phyloP scores from a whole-genome alignment of 257 asterid species.

The Lantana camara region DNA sequence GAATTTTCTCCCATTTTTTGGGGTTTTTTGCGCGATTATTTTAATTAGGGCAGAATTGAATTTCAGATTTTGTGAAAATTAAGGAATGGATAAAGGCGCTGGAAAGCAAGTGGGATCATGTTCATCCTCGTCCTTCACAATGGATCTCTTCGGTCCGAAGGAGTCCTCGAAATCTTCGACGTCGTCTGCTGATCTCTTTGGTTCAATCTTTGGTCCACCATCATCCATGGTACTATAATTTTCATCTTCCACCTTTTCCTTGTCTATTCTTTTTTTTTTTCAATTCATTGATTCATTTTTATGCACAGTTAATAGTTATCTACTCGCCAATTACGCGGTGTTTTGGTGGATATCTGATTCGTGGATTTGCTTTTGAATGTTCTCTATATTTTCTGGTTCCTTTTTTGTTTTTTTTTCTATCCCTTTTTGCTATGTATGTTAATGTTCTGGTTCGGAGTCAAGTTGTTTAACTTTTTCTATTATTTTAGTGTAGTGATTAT shows the following conservation, averaged over 20 bases:
- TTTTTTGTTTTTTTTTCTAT: too few species aligned
- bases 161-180: slow-evolving; percentile 48
- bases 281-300: background rate
- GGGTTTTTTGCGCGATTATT: background rate
- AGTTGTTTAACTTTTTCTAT: too few species aligned
- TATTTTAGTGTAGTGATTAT: too few species aligned
- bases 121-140: slow-evolving; percentile 58
- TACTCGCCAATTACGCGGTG: too few species aligned
- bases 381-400: too few species aligned
- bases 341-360: background rate
- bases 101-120: slow-evolving; percentile 43
- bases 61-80: background rate
- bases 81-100: slow-evolving; percentile 56
- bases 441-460: too few species aligned
- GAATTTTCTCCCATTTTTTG: background rate
- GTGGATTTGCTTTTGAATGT: background rate
- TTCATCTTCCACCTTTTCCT: background rate
- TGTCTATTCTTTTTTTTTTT: background rate
- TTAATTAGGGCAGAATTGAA: background rate
- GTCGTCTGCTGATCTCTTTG: slow-evolving; percentile 47
- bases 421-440: too few species aligned
- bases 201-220: slow-evolving; percentile 71
- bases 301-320: background rate
- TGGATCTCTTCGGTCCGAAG: slow-evolving; percentile 72
- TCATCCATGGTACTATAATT: slow-evolving; percentile 44